Percentiles rank a stretch among this genome's conserved stretches.
These are phyloP conservation scores for Globisporangium paddicum DNA, from an alignment of 352 stramenopile species.

Conservation along the genomic window DNA sequence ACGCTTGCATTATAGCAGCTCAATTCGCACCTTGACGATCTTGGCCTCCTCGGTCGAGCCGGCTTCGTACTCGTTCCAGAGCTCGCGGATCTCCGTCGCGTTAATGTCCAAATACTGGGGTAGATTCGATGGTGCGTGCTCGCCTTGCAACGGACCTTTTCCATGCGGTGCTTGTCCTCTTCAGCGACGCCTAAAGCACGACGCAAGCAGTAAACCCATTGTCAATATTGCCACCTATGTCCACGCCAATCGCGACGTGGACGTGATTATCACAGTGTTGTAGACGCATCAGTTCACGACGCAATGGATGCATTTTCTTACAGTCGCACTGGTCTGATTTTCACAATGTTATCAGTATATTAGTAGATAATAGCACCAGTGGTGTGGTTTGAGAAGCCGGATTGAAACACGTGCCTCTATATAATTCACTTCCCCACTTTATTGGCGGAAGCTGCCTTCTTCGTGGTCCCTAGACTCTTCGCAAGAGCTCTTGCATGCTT, in stretches of 20 bases:
- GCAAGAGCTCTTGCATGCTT: background rate
- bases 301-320: no score
- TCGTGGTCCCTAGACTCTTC: background rate
- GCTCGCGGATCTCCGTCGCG: slow-evolving; percentile 55
- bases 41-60: slow-evolving; percentile 75
- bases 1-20: background rate
- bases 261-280: no score
- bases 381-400: background rate
- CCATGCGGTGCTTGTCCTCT: slow-evolving; percentile 87
- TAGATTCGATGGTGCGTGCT: background rate
- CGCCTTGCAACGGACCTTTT: slow-evolving; percentile 43
- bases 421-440: no score
- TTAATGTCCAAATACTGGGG: no score
- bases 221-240: background rate
- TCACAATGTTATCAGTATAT: no score
- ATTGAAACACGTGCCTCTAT: background rate
- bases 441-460: no score
- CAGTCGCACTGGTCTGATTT: no score
- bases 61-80: slow-evolving; percentile 89
- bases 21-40: slow-evolving; percentile 72
- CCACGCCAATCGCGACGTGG: no score
- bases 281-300: no score
- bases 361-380: no score
- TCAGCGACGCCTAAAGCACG: slow-evolving; percentile 71
- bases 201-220: background rate